Base-by-base conservation (phyloP, 208 protist species). In the Leishmania mexicana region DNA sequence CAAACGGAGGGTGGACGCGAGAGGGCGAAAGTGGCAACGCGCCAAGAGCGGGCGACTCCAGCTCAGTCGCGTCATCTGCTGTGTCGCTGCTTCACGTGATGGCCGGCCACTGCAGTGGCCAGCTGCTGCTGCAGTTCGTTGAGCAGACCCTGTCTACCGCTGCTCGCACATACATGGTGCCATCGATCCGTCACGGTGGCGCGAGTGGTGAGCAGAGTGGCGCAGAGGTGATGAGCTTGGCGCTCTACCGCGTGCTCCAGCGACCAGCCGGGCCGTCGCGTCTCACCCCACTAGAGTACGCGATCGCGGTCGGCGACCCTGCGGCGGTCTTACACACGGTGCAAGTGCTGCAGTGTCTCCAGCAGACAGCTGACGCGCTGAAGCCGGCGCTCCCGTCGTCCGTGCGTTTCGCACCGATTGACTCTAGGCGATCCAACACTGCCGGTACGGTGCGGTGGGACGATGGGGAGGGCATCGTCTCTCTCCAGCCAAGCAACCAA, bases 201-300 rank as follows among this genome's bases (percentile, higher is more conserved):
- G 64, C 35, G n/a, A 72, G 49, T 47, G 68, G 28, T 47, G 80
- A 79, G n/a, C 80, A 54, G 31, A 72, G 31, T n/a, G 81, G 70
- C 38, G 68, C 72, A 24, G 83, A 83, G 47, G 79, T 85, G 79
- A 58, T 90, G 62, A 88, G 86, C 64, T 64, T 85, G 45, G 31
- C 84, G 47, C 76, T 94, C 11, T 86, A 85, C 65, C 82, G 82
- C 40, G 84, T 79, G 51, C 80, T 96, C 40, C 85, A 92, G 73
- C 78, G 65, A 15, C 87, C 84, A 2, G 91, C 91, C 45, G 85
- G 88, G 49, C 76, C 67, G 40, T 82, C 81, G 70, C 90, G 88
- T 35, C 85, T 95, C 58, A 94, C 91, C 11, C 85, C 88, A 58
- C 91, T 96, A 31, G 93, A 96, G 85, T 93, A 89, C 74, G 85